phyloP scores from a whole-genome alignment of 1,139 yeast genomes.

The Kluyveromyces sp. region DNA sequence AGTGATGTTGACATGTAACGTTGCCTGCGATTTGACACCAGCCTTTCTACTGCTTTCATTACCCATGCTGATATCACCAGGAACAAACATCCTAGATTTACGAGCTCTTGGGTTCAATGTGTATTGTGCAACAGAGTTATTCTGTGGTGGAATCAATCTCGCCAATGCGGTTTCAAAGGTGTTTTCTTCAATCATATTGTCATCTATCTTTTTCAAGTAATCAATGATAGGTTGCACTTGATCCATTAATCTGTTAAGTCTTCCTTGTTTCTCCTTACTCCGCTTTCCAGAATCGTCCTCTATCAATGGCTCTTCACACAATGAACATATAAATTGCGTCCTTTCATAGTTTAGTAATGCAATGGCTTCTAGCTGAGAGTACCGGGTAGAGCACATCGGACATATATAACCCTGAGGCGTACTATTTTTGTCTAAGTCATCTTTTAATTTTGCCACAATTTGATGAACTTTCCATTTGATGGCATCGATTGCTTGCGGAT shows the following conservation, averaged over 20 bases:
- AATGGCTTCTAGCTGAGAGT: slow-evolving; percentile 81
- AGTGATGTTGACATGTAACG: slow-evolving; percentile 84
- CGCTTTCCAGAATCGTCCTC: slow-evolving; percentile 89
- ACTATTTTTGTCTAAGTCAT: slow-evolving; percentile 72
- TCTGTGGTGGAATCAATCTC: slow-evolving; percentile 76
- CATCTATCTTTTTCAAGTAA: slow-evolving; percentile 79
- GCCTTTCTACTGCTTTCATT: slow-evolving; percentile 34
- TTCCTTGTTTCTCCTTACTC: slow-evolving; percentile 74
- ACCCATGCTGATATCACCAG: slow-evolving; percentile 31
- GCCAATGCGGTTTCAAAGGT: slow-evolving; percentile 75
- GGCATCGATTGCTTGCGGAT: slow-evolving; percentile 90
- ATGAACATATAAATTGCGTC: slow-evolving; percentile 75
- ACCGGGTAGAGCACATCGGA: slow-evolving; percentile 74
- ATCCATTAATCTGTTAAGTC: slow-evolving; percentile 74
- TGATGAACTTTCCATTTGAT: slow-evolving; percentile 95
- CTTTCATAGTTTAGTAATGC: slow-evolving; percentile 72
- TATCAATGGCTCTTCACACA: slow-evolving; percentile 64
- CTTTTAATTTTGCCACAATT: slow-evolving; percentile 68
- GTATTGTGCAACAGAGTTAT: slow-evolving; percentile 57
- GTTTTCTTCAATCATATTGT: slow-evolving; percentile 76
- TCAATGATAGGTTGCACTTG: slow-evolving; percentile 86
- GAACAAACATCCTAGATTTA: slow-evolving; percentile 35
- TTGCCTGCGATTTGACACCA: slow-evolving; percentile 43
- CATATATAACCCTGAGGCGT: slow-evolving; percentile 94
- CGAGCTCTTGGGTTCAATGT: slow-evolving; percentile 40